Percentiles rank a stretch among this genome's conserved stretches.
Conservation (phyloP, 768 basidiomycete genomes). For the Tulasnella sp. region DNA sequence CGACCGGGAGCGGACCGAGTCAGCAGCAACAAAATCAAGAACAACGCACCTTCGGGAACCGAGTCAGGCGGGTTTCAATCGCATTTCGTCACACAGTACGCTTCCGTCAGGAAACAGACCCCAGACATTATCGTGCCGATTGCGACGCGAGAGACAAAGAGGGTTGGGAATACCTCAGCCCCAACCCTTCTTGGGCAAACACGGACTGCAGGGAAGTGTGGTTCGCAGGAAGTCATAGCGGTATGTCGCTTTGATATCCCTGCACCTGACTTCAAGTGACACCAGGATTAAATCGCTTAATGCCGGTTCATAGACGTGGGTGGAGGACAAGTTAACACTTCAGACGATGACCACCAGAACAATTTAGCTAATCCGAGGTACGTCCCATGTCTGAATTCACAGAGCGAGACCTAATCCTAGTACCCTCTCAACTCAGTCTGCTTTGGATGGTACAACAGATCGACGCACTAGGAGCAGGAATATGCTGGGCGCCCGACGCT, state of each 20-base stretch:
- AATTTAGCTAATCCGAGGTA: not conserved
- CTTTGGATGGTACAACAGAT: not conserved
- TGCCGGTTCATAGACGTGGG: not conserved
- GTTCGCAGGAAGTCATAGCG: constrained; percentile 47
- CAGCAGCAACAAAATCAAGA: not conserved
- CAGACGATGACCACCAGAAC: not conserved
- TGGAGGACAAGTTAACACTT: not conserved
- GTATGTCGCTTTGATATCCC: too few species aligned
- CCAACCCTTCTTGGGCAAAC: not conserved
- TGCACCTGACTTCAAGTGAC: too few species aligned
- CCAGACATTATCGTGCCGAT: not conserved
- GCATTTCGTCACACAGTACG: not conserved
- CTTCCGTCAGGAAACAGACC: not conserved
- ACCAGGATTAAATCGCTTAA: too few species aligned
- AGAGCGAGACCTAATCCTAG: not conserved
- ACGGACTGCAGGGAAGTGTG: constrained; percentile 57
- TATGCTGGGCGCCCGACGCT: not conserved
- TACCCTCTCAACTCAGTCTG: not conserved
- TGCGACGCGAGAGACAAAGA: not conserved
- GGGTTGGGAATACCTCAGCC: not conserved
- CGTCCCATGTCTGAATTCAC: not conserved
- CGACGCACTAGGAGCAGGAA: not conserved
- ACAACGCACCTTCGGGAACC: not conserved
- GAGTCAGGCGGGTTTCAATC: not conserved
- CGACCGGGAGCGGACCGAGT: not conserved